Percentiles rank a stretch among this genome's conserved stretches.
These are phyloP conservation scores for Fusarium clavum DNA, from an alignment of 2,329 filamentous ascomycete species.

Conservation along the genomic window DNA sequence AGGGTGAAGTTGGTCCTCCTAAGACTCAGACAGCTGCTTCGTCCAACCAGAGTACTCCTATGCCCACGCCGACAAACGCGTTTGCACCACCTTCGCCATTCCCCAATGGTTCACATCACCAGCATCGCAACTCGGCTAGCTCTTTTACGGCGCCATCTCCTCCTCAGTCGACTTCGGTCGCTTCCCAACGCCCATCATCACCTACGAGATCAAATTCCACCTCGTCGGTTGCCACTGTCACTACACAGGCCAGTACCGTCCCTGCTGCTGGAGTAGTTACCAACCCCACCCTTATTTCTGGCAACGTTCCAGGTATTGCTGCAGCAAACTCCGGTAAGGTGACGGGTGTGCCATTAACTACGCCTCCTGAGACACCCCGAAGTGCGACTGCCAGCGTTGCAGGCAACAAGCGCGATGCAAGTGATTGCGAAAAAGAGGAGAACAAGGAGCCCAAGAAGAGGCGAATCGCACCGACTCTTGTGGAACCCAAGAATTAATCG, in stretches of 20 bases:
- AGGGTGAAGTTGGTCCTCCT: conserved; percentile 69
- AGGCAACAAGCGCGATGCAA: conserved; percentile 68
- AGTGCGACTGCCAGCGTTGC: conserved; percentile 48
- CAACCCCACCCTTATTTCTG: conserved; percentile 82
- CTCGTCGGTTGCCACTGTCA: conserved; percentile 81
- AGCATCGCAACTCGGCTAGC: conserved; percentile 69
- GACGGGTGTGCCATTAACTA: conserved; percentile 78
- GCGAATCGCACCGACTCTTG: conserved; percentile 75
- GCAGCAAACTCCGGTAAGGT: conserved; percentile 76
- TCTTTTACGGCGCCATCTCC: conserved; percentile 69
- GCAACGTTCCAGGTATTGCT: conserved; percentile 80
- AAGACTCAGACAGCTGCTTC: conserved; percentile 59
- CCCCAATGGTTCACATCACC: conserved; percentile 60
- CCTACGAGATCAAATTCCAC: conserved; percentile 88
- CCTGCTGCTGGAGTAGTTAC: conserved; percentile 70
- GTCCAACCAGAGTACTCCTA: conserved; percentile 74
- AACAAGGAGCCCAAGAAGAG: conserved; percentile 72
- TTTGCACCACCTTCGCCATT: conserved; percentile 72
- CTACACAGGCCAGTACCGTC: conserved; percentile 68
- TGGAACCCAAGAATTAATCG: conserved; percentile 52
- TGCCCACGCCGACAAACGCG: conserved; percentile 75
- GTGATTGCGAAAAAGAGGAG: conserved; percentile 66
- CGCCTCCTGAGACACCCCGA: conserved; percentile 88
- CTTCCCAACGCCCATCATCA: conserved; percentile 76
- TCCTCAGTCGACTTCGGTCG: conserved; percentile 65